Conservation (phyloP, 371 early-diverging fungal genomes). For the Batrachochytrium dendrobatidis region DNA sequence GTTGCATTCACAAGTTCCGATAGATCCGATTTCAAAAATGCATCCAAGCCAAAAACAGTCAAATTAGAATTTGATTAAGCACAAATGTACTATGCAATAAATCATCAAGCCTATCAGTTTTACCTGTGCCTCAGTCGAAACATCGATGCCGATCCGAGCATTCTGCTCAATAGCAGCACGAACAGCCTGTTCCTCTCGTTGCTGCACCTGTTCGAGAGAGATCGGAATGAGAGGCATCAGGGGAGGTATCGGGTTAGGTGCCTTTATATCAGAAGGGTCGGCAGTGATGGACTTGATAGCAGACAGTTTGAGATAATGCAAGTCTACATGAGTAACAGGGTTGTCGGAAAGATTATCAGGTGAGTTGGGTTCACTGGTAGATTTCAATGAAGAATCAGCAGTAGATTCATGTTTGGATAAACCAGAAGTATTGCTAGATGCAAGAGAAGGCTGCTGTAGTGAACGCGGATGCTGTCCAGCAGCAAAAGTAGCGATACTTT, state of each 20-base stretch:
- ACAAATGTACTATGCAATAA: too few species aligned
- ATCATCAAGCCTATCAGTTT: too few species aligned
- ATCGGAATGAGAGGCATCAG: conserved; percentile 22
- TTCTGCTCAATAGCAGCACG: conserved; percentile 15
- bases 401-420: not conserved
- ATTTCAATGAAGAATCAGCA: not conserved
- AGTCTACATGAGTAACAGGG: conserved; percentile 12
- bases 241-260: conserved; percentile 7
- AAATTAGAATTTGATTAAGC: too few species aligned
- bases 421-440: not conserved
- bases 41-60: too few species aligned
- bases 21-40: not conserved
- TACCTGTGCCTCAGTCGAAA: conserved; percentile 32
- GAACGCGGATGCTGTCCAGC: not conserved
- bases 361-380: too few species aligned
- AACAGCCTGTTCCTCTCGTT: conserved; percentile 21
- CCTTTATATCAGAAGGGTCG: conserved; percentile 1
- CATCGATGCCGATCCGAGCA: conserved; percentile 31
- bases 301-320: conserved; percentile 24
- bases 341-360: not conserved
- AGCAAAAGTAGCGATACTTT: conserved; percentile 9
- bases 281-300: conserved; percentile 13
- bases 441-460: conserved; percentile 6
- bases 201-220: conserved; percentile 20
- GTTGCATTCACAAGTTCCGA: not conserved